A percentile compares a stretch with the other conserved stretches of the same genome.
phyloP scores from a whole-genome alignment of 768 basidiomycete species.

The Trametes cingulata region DNA sequence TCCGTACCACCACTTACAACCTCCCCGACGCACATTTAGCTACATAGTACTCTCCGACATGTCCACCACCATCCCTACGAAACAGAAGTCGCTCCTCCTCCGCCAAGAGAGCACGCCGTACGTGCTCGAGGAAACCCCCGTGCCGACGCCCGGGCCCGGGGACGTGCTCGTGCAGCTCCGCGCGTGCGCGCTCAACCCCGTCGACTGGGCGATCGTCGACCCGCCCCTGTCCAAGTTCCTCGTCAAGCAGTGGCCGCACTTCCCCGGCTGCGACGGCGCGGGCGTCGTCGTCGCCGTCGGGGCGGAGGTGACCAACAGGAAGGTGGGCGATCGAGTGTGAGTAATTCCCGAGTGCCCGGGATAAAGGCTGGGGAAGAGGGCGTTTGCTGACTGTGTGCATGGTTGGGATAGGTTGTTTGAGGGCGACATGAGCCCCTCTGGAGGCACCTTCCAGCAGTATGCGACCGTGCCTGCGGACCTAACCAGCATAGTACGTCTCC shows the following conservation, averaged over 20 bases:
- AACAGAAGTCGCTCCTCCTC: conserved; percentile 19
- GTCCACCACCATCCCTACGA: background rate
- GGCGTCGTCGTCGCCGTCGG: conserved; percentile 33
- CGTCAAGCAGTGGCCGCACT: conserved; percentile 24
- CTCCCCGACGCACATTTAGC: no score
- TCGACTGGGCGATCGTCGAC: conserved; percentile 33
- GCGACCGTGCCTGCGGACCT: conserved; percentile 26
- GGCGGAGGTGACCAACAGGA: conserved; percentile 33
- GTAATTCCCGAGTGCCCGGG: no score
- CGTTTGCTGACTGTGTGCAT: no score
- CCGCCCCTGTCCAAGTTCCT: conserved; percentile 11
- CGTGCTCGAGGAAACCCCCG: background rate
- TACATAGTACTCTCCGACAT: background rate
- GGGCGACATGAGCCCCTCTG: conserved; percentile 10
- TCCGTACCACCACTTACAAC: no score
- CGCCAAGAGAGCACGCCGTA: conserved; percentile 4
- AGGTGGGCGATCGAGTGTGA: conserved; percentile 37
- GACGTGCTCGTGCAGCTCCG: conserved; percentile 34
- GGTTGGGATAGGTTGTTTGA: no score
- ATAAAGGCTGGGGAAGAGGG: no score
- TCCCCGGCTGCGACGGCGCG: conserved; percentile 23
- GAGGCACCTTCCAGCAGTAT: conserved; percentile 28
- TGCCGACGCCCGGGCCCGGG: conserved; percentile 22
- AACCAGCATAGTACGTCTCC: conserved; percentile 22
- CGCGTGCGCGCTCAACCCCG: conserved; percentile 33